phyloP scores from a whole-genome alignment of 345 rosid genomes.

The Brassica juncea region DNA sequence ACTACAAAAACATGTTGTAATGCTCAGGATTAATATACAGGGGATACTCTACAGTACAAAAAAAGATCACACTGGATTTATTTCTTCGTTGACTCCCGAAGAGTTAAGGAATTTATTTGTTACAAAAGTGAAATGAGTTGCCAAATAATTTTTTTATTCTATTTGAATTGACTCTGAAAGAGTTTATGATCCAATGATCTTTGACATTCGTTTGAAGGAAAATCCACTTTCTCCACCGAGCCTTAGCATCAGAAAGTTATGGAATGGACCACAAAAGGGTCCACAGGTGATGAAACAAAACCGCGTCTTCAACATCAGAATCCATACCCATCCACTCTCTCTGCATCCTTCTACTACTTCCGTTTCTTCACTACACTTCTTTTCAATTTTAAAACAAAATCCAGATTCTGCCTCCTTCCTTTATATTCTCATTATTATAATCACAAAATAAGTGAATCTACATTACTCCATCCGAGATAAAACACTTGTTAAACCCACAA shows the following conservation, averaged over 20 bases:
- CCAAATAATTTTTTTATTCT: neutral
- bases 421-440: conserved; percentile 23
- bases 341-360: conserved; percentile 1
- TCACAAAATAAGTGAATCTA: conserved; percentile 27
- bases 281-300: conserved; percentile 33
- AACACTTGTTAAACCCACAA: conserved; percentile 35
- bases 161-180: neutral
- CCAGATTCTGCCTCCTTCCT: conserved; percentile 30
- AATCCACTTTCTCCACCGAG: neutral
- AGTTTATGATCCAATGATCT: neutral
- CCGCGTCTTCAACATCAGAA: conserved; percentile 32
- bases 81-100: neutral
- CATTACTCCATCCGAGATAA: conserved; percentile 21
- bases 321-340: conserved; percentile 27
- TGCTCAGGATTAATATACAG: too few relatives aligned
- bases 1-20: too few relatives aligned
- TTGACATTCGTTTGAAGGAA: conserved; percentile 27
- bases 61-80: neutral
- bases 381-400: neutral
- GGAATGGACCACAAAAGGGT: conserved; percentile 14
- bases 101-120: neutral
- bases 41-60: neutral
- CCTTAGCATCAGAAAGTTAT: conserved; percentile 22
- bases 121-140: neutral
- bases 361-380: conserved; percentile 24